Evolutionary conservation across 345 rosid genomes (phyloP).

Genomic region (Microcos paniculata): DNA sequence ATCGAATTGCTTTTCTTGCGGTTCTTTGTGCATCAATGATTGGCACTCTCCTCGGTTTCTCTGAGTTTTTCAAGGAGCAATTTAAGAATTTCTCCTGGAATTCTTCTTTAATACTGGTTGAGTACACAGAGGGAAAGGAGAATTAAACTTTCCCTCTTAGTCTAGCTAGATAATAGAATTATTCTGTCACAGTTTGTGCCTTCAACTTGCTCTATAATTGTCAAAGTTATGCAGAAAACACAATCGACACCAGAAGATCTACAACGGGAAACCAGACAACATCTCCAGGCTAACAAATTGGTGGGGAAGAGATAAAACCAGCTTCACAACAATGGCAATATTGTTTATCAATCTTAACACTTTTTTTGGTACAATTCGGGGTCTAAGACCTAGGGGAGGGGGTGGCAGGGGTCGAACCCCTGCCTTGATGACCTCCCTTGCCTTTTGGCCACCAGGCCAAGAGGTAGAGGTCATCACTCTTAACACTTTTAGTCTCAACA

Average conservation of each 20-base stretch:
- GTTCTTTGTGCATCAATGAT: constrained; percentile 52
- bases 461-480: constrained; percentile 43
- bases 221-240: neutral
- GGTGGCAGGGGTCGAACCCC: too few relatives aligned
- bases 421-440: too few relatives aligned
- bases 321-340: constrained; percentile 45
- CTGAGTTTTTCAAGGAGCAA: constrained; percentile 69
- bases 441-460: too few relatives aligned
- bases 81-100: constrained; percentile 26
- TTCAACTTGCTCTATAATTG: neutral
- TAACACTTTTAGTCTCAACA: constrained; percentile 48
- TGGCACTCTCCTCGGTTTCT: constrained; percentile 60
- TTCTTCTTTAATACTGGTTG: constrained; percentile 12
- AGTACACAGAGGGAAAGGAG: too few relatives aligned
- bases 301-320: constrained; percentile 44
- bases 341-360: too few relatives aligned
- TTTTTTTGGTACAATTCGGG: too few relatives aligned
- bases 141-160: neutral
- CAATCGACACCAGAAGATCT: neutral
- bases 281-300: constrained; percentile 16
- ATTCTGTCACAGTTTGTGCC: neutral
- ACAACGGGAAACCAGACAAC: constrained; percentile 22
- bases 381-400: too few relatives aligned
- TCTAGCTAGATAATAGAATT: too few relatives aligned
- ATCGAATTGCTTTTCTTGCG: too few relatives aligned